These are phyloP conservation scores for Diphasiastrum complanatum DNA, from an alignment of 83 land plant species.

Conservation along the genomic window DNA sequence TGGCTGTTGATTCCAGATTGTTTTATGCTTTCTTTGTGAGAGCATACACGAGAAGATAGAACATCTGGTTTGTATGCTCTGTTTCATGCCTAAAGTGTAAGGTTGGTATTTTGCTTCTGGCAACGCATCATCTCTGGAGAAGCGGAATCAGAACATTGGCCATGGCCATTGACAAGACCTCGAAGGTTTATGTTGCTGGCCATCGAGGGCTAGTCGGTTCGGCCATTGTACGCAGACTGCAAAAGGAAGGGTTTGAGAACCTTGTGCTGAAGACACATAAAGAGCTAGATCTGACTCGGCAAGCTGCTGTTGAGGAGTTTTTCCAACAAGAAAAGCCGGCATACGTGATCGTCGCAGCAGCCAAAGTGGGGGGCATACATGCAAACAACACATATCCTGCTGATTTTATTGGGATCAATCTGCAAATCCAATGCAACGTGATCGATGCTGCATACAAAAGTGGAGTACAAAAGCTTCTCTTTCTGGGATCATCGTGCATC, in stretches of 20 bases:
- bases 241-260: slow-evolving; percentile 54
- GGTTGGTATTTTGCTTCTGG: too few species aligned
- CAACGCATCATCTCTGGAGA: too few species aligned
- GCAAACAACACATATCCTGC: slow-evolving; percentile 97
- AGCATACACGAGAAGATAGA: too few species aligned
- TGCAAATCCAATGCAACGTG: slow-evolving; percentile 93
- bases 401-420: slow-evolving; percentile 83
- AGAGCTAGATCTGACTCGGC: slow-evolving; percentile 89
- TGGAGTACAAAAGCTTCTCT: slow-evolving; percentile 75
- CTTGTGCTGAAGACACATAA: slow-evolving; percentile 67
- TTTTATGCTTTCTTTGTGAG: too few species aligned
- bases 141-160: too few species aligned
- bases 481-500: slow-evolving; percentile 95
- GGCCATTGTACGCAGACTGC: slow-evolving; percentile 70
- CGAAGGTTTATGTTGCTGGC: slow-evolving; percentile 86
- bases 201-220: slow-evolving; percentile 94
- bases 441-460: slow-evolving; percentile 65
- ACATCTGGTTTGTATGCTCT: too few species aligned
- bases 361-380: slow-evolving; percentile 98
- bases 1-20: too few species aligned
- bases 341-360: slow-evolving; percentile 83
- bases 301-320: slow-evolving; percentile 73
- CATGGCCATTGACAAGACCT: slow-evolving; percentile 42
- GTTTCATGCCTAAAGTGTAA: too few species aligned
- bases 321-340: slow-evolving; percentile 59